A percentile compares a stretch with the other conserved stretches of the same genome.
These are phyloP conservation scores for Solanum hybrid DNA, from an alignment of 305 asterid species.

Conservation along the genomic window DNA sequence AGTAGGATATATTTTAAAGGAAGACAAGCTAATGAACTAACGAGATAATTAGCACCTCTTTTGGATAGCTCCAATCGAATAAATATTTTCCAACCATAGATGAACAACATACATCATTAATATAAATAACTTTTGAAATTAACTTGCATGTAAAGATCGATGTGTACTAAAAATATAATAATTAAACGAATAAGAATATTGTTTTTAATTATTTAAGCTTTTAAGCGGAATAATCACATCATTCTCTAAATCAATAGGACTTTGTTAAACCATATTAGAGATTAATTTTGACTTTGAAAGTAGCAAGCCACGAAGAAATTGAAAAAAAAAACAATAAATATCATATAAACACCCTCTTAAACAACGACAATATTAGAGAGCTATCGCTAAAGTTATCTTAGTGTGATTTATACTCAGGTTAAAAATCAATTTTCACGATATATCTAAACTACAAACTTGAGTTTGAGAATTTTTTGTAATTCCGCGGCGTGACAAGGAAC, in stretches of 20 bases:
- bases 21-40: no score
- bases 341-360: neutral
- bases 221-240: neutral
- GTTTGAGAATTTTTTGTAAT: slow-evolving; percentile 21
- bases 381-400: neutral
- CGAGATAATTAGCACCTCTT: neutral
- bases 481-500: slow-evolving; percentile 42
- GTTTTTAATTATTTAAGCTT: fast-evolving
- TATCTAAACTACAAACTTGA: neutral
- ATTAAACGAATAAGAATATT: neutral
- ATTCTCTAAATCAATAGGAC: neutral
- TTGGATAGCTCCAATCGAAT: neutral
- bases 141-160: neutral
- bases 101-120: neutral
- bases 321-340: no score
- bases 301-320: neutral
- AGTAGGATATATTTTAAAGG: neutral
- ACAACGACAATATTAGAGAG: neutral
- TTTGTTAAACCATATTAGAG: neutral
- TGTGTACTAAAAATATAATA: neutral
- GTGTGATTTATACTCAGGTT: neutral
- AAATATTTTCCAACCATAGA: neutral
- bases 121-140: no score
- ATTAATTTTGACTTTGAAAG: no score
- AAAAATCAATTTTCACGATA: neutral